These are phyloP conservation scores for Cubamyces lactineus DNA, from an alignment of 768 basidiomycete genomes.

Conservation along the genomic window DNA sequence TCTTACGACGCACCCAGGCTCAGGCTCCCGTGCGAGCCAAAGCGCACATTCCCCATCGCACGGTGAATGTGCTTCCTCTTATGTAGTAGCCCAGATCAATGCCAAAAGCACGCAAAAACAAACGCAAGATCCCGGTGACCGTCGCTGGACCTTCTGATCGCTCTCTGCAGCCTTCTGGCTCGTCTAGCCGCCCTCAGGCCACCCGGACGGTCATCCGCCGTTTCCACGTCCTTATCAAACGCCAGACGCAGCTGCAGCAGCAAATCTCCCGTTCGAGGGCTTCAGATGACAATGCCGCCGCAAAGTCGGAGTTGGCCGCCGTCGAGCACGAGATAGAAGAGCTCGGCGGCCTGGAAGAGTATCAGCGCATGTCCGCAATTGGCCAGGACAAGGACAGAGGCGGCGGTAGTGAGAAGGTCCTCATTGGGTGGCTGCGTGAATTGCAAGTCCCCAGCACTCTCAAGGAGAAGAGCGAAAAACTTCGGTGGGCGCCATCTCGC, in stretches of 20 bases:
- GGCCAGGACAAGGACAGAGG: slow-evolving; percentile 84
- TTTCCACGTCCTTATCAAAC: slow-evolving; percentile 82
- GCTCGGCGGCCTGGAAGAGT: slow-evolving; percentile 78
- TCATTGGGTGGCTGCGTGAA: slow-evolving; percentile 76
- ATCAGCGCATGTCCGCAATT: slow-evolving; percentile 81
- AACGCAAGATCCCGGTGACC: slow-evolving; percentile 52
- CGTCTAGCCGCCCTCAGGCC: slow-evolving; percentile 58
- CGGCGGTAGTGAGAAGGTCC: slow-evolving; percentile 83
- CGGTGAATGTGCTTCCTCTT: neutral
- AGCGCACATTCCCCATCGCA: neutral
- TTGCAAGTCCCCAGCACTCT: slow-evolving; percentile 34
- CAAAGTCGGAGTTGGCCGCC: slow-evolving; percentile 44
- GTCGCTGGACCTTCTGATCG: slow-evolving; percentile 17
- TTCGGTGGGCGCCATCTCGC: slow-evolving; percentile 42
- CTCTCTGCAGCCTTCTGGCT: slow-evolving; percentile 26
- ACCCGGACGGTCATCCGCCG: slow-evolving; percentile 76
- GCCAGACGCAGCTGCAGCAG: slow-evolving; percentile 57
- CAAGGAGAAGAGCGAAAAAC: slow-evolving; percentile 29
- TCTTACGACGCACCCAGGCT: neutral
- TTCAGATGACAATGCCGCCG: neutral
- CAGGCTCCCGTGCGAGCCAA: neutral
- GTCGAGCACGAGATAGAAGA: slow-evolving; percentile 63
- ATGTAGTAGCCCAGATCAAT: slow-evolving; percentile 31
- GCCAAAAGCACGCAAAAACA: slow-evolving; percentile 44
- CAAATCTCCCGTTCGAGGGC: slow-evolving; percentile 13